A percentile compares a stretch with the other conserved stretches of the same genome.
phyloP scores from a whole-genome alignment of 108 stramenopile species.

The Cyclotella cryptica region DNA sequence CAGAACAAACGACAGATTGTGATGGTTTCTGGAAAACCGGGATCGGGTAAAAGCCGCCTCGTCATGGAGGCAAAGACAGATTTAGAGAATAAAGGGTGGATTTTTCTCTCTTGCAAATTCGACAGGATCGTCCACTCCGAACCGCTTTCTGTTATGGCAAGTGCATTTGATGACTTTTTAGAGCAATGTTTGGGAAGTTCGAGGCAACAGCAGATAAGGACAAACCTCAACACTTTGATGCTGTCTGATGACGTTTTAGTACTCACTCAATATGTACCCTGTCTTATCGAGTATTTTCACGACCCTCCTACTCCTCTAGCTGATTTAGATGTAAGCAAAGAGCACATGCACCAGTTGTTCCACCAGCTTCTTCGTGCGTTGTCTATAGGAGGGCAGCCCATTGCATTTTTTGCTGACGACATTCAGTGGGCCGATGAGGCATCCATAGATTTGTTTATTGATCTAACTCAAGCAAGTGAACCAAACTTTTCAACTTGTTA shows the following conservation, averaged over 20 bases:
- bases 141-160: slow-evolving; percentile 32
- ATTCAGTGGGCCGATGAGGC: slow-evolving; percentile 70
- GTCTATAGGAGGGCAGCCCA: slow-evolving; percentile 3
- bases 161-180: slow-evolving; percentile 34
- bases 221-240: slow-evolving; percentile 8
- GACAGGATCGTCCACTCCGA: slow-evolving; percentile 36
- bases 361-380: slow-evolving; percentile 13
- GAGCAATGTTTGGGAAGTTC: not conserved
- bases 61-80: slow-evolving; percentile 1
- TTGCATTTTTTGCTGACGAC: slow-evolving; percentile 66
- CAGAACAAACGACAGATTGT: slow-evolving; percentile 6
- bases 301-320: not conserved
- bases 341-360: slow-evolving; percentile 29
- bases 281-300: slow-evolving; percentile 9
- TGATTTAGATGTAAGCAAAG: slow-evolving; percentile 13
- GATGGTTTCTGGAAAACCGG: slow-evolving; percentile 54
- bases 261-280: slow-evolving; percentile 27
- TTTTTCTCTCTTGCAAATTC: slow-evolving; percentile 41
- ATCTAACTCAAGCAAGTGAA: slow-evolving; percentile 39
- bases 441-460: slow-evolving; percentile 52
- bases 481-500: slow-evolving; percentile 1
- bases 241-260: slow-evolving; percentile 7
- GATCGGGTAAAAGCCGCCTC: slow-evolving; percentile 67
- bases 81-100: slow-evolving; percentile 34
- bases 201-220: slow-evolving; percentile 8